Evolutionary conservation across 2,329 filamentous ascomycete genomes (phyloP).

Genomic region (Hypoxylon sp.): DNA sequence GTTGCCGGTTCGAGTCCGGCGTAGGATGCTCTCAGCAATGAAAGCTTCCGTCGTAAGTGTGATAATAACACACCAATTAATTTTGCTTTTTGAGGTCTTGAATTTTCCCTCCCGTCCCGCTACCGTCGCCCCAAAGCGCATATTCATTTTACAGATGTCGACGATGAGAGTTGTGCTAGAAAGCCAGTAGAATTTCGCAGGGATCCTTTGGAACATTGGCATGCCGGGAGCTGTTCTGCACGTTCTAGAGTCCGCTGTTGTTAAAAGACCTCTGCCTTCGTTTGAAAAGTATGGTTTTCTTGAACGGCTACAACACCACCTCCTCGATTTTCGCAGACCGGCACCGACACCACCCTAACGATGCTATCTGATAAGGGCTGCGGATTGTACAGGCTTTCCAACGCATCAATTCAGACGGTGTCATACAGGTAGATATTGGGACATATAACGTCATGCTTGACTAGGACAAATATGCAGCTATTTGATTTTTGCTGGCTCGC

Average conservation of each 20-base stretch:
- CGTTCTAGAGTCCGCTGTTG: background rate
- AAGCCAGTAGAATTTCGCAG: background rate
- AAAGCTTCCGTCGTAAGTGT: background rate
- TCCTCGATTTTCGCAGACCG: background rate
- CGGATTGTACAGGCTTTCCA: background rate
- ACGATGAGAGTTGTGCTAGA: background rate
- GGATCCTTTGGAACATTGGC: background rate
- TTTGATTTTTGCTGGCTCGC: background rate
- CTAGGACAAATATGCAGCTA: background rate
- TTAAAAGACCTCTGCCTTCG: background rate
- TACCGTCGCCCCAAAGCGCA: too few relatives aligned
- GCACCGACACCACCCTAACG: background rate
- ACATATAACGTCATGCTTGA: constrained; percentile 1
- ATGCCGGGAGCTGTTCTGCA: background rate
- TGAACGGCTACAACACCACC: background rate
- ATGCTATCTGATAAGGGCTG: background rate
- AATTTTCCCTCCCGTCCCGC: too few relatives aligned
- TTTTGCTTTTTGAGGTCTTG: too few relatives aligned
- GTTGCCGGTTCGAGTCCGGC: constrained; percentile 20
- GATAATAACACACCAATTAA: background rate
- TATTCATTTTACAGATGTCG: too few relatives aligned
- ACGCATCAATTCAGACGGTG: background rate
- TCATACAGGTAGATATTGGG: background rate
- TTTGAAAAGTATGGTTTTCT: background rate
- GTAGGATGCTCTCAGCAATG: constrained; percentile 11